A percentile compares a stretch with the other conserved stretches of the same genome.
phyloP scores from a whole-genome alignment of 2,329 filamentous ascomycete genomes.

The Ceratocystis cubensis region DNA sequence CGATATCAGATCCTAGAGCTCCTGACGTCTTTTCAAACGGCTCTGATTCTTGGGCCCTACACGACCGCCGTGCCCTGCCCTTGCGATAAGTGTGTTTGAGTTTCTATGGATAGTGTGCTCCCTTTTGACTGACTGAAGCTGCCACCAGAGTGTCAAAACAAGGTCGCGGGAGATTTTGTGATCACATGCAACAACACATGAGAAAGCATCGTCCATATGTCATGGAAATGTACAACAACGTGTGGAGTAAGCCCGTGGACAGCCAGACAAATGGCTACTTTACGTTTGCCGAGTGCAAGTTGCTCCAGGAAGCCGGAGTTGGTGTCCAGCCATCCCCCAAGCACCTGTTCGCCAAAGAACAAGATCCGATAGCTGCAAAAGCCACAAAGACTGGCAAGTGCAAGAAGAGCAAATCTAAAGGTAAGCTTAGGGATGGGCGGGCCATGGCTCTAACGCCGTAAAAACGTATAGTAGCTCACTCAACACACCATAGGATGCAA shows the following conservation, averaged over 20 bases:
- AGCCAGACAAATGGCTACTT: background rate
- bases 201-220: background rate
- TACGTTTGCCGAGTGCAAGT: background rate
- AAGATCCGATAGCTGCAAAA: background rate
- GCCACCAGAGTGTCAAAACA: background rate
- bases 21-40: background rate
- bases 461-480: background rate
- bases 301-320: background rate
- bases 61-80: background rate
- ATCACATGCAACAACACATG: background rate
- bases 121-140: background rate
- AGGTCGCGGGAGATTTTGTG: background rate
- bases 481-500: too few relatives aligned
- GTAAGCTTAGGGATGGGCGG: background rate
- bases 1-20: background rate
- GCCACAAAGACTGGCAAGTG: background rate
- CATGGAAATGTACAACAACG: background rate
- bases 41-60: background rate
- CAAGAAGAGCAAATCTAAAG: background rate
- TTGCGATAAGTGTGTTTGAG: background rate
- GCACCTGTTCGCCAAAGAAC: too few relatives aligned
- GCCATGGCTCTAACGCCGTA: background rate
- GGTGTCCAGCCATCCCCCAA: too few relatives aligned
- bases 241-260: background rate
- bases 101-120: background rate